Evolutionary conservation across 495 filamentous ascomycete species (phyloP), one percentile per base, ranked within the genome.

Genomic region (Monascus purpureus): DNA sequence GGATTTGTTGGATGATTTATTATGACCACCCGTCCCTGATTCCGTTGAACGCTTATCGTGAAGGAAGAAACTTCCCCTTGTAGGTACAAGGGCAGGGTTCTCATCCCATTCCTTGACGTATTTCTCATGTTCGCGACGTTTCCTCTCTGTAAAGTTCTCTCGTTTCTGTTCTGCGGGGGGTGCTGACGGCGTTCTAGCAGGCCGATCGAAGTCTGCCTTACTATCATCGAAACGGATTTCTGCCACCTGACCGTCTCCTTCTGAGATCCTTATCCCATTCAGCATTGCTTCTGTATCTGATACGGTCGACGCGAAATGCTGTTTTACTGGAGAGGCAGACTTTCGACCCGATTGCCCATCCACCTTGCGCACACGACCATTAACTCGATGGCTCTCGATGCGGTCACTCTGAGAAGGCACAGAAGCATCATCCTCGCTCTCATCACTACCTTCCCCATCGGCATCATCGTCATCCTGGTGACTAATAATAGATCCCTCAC

Each of bases 51-150:
- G 72, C 42, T 93, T 85, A 50, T 97, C 90, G 54, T 97, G 90
- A 65, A 96, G 76, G 63, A 95, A 97, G 65, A 97, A 97, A 32
- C 76, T 79, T 15, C 90, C 90, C 31, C 92, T 70, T 45, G 92
- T 96, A 32, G 90, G 90, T 20, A 96, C 86, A 53, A 93, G 93
- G 18, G 88, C 76, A 26, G 90, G 90, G 58, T 95, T 84, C 38
- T 81, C 76, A 47, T 88, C 86, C 40, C 82, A 71, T 50, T 80
- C 79, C 59, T 82, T 82, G 51, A 75, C 72, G 53, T 87, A 85
- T 45, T 93, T 84, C 26, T 95, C 88, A 44, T 93, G 81, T 42
- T 94, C 88, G 32, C 78, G 75, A 32, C 82, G 75, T 55, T 79
- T 74, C 35, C 68, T 65, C 28, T 90, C 80, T 33, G 70, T 67